Base-by-base conservation (phyloP, 2,329 filamentous ascomycete species). In the Biscogniauxia mediterranea region DNA sequence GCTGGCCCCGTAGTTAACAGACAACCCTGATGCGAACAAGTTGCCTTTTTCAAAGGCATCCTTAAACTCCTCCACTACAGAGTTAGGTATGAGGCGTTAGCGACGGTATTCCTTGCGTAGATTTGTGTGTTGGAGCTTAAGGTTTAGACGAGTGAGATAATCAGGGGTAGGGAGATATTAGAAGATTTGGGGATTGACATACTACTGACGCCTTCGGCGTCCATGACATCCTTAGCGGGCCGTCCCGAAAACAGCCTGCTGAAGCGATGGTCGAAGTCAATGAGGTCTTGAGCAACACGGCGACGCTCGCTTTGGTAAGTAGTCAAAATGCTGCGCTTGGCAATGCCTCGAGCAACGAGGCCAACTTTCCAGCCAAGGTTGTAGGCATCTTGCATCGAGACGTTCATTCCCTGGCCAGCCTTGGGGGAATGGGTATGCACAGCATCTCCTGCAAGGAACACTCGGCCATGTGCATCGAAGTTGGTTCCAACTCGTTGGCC, bases 341-440 rank as follows among this genome's bases (percentile, higher is more conserved):
- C 74, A 2, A 80, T 69, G 2, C 80, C 80, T 58, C 80, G 81
- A 23, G 76, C 69, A 0, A 81, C 81, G 1, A 76, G 69, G 0
- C 79, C 81, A 1, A 86, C 68, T 70, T 86, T 86, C 83, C 83
- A 86, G 0, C 81, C 83, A 0, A 86, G 78, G 57, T 85, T 86
- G 70, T 79, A 84, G 0, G 78, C 52, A 70, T 91, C 89, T 67
- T 89, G 87, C 84, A 91, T 89, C 28, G 80, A 84, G 1, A 89
- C 84, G 66, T 91, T 91, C 87, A 91, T 90, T 13, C 89, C 88
- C 69, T 90, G 87, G 1, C 87, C 87, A 0, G 85, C 87, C 69
- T 89, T 89, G 20, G 86, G 87, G 1, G 70, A 70, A 64, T 83
- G 80, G 0, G 81, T 84, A 66, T 83, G 82, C 1, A 86, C 84